Evolutionary conservation across 768 basidiomycete genomes (phyloP), one percentile per base, ranked within the genome.

Genomic region (Tylopilus sp.): DNA sequence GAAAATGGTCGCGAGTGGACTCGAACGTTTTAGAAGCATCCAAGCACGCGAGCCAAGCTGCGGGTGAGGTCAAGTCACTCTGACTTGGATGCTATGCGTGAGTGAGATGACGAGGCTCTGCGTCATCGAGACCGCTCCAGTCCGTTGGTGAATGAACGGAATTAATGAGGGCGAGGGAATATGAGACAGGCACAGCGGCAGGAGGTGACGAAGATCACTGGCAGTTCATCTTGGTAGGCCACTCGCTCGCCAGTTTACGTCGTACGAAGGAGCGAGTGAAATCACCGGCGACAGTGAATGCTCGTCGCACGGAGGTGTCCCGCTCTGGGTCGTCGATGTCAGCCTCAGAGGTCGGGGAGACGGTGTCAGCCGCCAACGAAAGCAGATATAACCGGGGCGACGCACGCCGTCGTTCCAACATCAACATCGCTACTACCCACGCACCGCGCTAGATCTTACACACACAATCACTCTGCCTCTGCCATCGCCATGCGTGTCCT

Each of bases 401-500:
- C 31, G 34, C 28, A 29, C 28, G 25, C 34, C 4, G 34, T 47
- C 24, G 17, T 25, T 21, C 29, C 14, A 48, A n/a, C n/a, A n/a
- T n/a, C 26, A 51, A 29, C 41, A 53, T 52, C 51, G 10, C 40
- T 47, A 42, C 42, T 22, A 42, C 41, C 40, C 50, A 30, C 36
- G 17, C 48, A 33, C 31, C 49, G 37, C 45, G 29, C 55, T 25
- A 42, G 41, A 59, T 41, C 33, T 29, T 36, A 48, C 49, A 7
- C 52, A n/a, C n/a, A n/a, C n/a, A n/a, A n/a, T n/a, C n/a, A 50
- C 48, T 52, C 52, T 38, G 38, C 53, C 45, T 42, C 47, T 41
- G 41, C 52, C 66, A 63, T 55, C 55, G 57, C 57, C 60, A 71
- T 71, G 67, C 67, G 64, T 58, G 16, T 31, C 42, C 34, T 56